Evolutionary conservation across 2,329 filamentous ascomycete genomes (phyloP), one percentile per base, ranked within the genome.

Genomic region (Trichoderma sp.): DNA sequence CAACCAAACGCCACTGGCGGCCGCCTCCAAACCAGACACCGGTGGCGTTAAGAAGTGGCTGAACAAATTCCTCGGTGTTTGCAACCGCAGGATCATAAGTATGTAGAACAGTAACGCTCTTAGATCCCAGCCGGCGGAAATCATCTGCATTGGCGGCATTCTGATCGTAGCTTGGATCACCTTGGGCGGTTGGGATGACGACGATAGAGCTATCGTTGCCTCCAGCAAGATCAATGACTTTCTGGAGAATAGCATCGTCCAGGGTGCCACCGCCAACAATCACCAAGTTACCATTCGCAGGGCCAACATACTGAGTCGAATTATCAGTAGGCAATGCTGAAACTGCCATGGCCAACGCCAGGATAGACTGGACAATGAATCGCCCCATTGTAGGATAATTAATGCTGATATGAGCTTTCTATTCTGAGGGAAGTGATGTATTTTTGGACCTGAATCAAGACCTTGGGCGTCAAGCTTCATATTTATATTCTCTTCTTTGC

Each of bases 1-100:
- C 55, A 32, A 68, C 65, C 36, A 68, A 28, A 17, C 65, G 65
- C 65, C 65, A 68, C 55, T 68, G 65, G 12, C 65, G 65, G n/a
- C 65, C 65, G 26, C 65, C 65, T 47, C 65, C 65, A 61, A 68
- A 61, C 65, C 65, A 68, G 12, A 68, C 55, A 17, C 65, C 65
- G 3, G 53, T 68, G 36, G 65, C 65, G 23, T 68, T 59, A 1
- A 68, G 36, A 59, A 68, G 65, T 6, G 65, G 65, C 26, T 68
- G 53, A 26, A 68, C 65, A 59, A 68, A 68, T 26, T 59, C 65
- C 30, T 59, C 55, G 3, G 65, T 68, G 12, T 68, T 68, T 36
- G 65, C 65, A 59, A 59, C 55, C 34, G 59, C 34, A 15, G 65
- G 55, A 20, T 68, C 65, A 34, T 68, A 68, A 20, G 65, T 68